These are phyloP conservation scores for Ustilago vetiveriae DNA, from an alignment of 1,284 basidiomycete species.

Conservation along the genomic window DNA sequence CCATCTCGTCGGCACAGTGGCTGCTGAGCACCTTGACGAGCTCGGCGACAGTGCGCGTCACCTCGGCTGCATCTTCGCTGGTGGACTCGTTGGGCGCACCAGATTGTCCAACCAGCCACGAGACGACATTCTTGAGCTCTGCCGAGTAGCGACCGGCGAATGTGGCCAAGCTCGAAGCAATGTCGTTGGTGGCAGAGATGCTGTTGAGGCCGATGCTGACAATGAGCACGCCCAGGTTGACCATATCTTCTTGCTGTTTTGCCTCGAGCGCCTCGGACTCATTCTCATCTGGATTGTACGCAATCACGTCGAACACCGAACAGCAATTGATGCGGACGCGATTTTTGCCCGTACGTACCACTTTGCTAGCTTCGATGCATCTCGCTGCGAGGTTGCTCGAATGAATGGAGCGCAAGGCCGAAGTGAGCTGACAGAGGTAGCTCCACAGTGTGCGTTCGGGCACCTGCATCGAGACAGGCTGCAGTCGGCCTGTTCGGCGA, in stretches of 20 bases:
- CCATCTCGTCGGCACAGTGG: constrained; percentile 81
- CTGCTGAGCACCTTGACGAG: constrained; percentile 81
- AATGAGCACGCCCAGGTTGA: constrained; percentile 85
- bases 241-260: constrained; percentile 82
- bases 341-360: constrained; percentile 88
- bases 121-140: constrained; percentile 82
- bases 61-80: constrained; percentile 13
- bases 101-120: constrained; percentile 76
- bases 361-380: constrained; percentile 85
- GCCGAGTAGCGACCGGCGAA: constrained; percentile 79
- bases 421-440: constrained; percentile 89
- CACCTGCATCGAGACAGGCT: constrained; percentile 68
- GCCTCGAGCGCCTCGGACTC: constrained; percentile 35
- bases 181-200: constrained; percentile 73
- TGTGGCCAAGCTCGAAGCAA: constrained; percentile 80
- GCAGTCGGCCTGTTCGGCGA: constrained; percentile 62
- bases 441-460: constrained; percentile 92
- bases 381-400: constrained; percentile 82
- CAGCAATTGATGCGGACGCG: constrained; percentile 69
- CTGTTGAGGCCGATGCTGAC: constrained; percentile 81
- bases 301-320: constrained; percentile 64
- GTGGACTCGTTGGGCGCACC: constrained; percentile 11
- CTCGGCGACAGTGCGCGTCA: constrained; percentile 76
- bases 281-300: constrained; percentile 50
- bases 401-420: constrained; percentile 86